Evolutionary conservation across 2,329 filamentous ascomycete species (phyloP), one percentile per base, ranked within the genome.

Genomic region (Hypocrella siamensis): DNA sequence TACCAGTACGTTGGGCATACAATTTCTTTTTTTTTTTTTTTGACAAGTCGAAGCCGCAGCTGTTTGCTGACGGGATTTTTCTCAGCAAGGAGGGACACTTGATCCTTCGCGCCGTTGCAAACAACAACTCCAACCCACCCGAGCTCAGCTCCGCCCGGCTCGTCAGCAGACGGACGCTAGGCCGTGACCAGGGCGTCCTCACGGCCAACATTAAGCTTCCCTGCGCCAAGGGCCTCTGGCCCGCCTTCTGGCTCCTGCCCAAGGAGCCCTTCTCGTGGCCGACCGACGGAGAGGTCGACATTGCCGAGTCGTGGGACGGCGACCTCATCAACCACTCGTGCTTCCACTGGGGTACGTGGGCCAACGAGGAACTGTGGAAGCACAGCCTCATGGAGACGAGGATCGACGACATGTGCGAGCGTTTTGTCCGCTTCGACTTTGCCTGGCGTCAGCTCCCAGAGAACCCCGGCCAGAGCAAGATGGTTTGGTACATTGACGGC

Each of bases 291-390:
- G 70, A 75, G 45, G 53, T 75, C 10, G 70, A 75, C 45, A 68
- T 75, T 29, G 63, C 68, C 26, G 70, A 75, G 48, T 63, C 57
- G n/a, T 75, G 69, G 70, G 72, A 74, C 38, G 68, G 61, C 14
- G 64, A 70, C 36, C 45, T 48, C 21, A 53, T 63, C 30, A 75
- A 75, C 43, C 62, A 67, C 33, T 58, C 58, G 1, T 75, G 70
- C 42, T 51, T 75, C 30, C 70, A 75, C 41, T 75, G 70, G 70
- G 70, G 70, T 4, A 52, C 64, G 51, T 41, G n/a, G n/a, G n/a
- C n/a, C n/a, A n/a, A 67, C 54, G 35, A 68, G 35, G 69, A 75
- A 41, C 56, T 56, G 33, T 50, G 65, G 36, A 74, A 73, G 49
- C 70, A 75, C 37, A 59, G 67, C 6, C 67, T 72, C 2, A 41